Evolutionary conservation across 106 monocot genomes (phyloP).

Genomic region (Dioscorea zingiberensis): DNA sequence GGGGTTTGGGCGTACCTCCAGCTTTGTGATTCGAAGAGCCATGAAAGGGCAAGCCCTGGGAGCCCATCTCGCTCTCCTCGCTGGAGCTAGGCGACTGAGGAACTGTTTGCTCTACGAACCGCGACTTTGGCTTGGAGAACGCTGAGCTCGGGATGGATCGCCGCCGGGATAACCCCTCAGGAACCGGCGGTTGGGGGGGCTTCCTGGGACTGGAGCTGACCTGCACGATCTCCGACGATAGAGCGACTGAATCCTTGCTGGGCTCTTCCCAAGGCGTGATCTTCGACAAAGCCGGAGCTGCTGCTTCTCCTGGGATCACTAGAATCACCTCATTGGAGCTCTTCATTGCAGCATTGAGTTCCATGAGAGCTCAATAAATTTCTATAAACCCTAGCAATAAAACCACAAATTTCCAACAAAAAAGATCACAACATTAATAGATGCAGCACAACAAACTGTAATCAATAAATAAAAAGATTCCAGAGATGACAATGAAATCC

Average conservation of each 20-base stretch:
- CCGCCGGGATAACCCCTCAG: slow-evolving; percentile 29
- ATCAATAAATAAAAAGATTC: too few relatives aligned
- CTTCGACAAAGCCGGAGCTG: background rate
- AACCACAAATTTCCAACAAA: too few relatives aligned
- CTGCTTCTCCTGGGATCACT: slow-evolving; percentile 12
- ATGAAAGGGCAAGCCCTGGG: background rate
- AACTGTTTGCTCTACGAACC: slow-evolving; percentile 39
- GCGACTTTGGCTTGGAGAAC: slow-evolving; percentile 45
- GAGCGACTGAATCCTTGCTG: background rate
- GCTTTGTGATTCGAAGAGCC: slow-evolving; percentile 5
- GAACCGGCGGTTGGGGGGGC: slow-evolving; percentile 39
- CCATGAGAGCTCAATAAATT: too few relatives aligned
- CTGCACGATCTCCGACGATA: slow-evolving; percentile 13
- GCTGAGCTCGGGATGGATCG: slow-evolving; percentile 25
- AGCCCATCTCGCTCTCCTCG: background rate
- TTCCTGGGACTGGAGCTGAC: slow-evolving; percentile 15
- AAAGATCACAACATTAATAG: too few relatives aligned
- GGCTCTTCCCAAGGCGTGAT: background rate
- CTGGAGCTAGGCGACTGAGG: background rate
- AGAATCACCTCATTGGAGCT: slow-evolving; percentile 23
- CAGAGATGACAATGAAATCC: too few relatives aligned
- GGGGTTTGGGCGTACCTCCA: slow-evolving; percentile 27
- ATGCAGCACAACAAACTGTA: too few relatives aligned
- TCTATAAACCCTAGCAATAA: too few relatives aligned
- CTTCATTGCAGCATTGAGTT: background rate